Conservation (phyloP, 1,284 basidiomycete genomes). For the Tetrapyrgos nigripes region DNA sequence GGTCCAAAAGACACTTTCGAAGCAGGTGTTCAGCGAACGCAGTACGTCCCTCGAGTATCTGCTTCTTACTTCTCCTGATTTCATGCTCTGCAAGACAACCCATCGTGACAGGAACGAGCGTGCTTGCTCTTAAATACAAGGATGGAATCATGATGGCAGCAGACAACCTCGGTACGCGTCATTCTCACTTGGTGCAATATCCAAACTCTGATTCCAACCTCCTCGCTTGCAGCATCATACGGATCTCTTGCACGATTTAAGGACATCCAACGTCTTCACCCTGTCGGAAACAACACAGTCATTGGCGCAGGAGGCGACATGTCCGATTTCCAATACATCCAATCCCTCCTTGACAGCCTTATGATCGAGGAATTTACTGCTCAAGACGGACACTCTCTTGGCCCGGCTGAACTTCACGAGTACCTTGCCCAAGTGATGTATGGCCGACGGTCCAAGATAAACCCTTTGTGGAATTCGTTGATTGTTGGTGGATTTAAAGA, state of each 20-base stretch:
- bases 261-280: constrained; percentile 88
- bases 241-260: constrained; percentile 98
- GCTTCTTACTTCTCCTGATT: constrained; percentile 1
- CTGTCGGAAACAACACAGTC: constrained; percentile 86
- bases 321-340: constrained; percentile 97
- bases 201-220: background rate
- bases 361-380: constrained; percentile 82
- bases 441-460: constrained; percentile 83
- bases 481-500: constrained; percentile 93
- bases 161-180: constrained; percentile 87
- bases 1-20: constrained; percentile 61
- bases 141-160: constrained; percentile 99
- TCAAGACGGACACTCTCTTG: constrained; percentile 86
- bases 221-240: constrained; percentile 78
- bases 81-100: constrained; percentile 86
- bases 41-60: constrained; percentile 50
- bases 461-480: constrained; percentile 96
- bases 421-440: constrained; percentile 95
- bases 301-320: constrained; percentile 96
- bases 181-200: background rate
- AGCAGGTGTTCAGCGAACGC: constrained; percentile 76
- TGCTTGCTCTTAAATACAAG: constrained; percentile 93
- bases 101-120: constrained; percentile 96
- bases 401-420: constrained; percentile 93
- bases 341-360: constrained; percentile 77